Percentiles rank a stretch among this genome's conserved stretches.
phyloP scores from a whole-genome alignment of 1,139 yeast species.

The Debaryomyces robertsiae region DNA sequence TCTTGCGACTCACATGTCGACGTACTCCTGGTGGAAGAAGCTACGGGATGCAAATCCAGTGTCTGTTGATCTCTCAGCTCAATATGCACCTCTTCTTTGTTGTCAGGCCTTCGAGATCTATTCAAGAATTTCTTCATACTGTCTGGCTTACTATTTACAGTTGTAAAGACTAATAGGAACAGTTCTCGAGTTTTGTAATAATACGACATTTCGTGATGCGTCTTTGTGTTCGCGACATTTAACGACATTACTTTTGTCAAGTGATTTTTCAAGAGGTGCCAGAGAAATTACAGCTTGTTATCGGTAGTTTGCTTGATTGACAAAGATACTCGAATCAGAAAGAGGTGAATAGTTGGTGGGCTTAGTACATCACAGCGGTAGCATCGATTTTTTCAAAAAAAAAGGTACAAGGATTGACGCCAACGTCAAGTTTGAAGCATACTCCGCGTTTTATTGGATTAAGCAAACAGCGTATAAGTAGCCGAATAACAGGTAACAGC shows the following conservation, averaged over 20 bases:
- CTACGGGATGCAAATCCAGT: slow-evolving; percentile 7
- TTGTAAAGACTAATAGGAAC: too few relatives aligned
- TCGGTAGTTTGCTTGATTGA: too few relatives aligned
- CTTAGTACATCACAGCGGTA: too few relatives aligned
- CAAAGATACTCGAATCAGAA: too few relatives aligned
- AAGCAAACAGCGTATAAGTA: not conserved
- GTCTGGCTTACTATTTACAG: too few relatives aligned
- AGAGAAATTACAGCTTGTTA: too few relatives aligned
- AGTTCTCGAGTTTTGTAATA: too few relatives aligned
- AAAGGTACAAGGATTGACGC: too few relatives aligned
- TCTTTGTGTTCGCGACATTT: slow-evolving; percentile 8
- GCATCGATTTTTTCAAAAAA: too few relatives aligned
- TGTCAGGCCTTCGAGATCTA: slow-evolving; percentile 18
- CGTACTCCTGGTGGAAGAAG: slow-evolving; percentile 24
- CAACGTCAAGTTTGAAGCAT: too few relatives aligned
- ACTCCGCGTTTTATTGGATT: slow-evolving; percentile 6
- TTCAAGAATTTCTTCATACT: slow-evolving; percentile 16
- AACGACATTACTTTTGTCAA: not conserved
- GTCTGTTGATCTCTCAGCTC: slow-evolving; percentile 2
- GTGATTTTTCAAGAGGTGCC: slow-evolving; percentile 4
- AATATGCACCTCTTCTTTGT: slow-evolving; percentile 10
- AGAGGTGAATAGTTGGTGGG: too few relatives aligned
- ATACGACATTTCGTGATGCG: slow-evolving; percentile 2
- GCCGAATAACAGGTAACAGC: too few relatives aligned
- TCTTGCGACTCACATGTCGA: slow-evolving; percentile 37